phyloP scores from a whole-genome alignment of 148 eudicot species.

The Rhododendron henanense region DNA sequence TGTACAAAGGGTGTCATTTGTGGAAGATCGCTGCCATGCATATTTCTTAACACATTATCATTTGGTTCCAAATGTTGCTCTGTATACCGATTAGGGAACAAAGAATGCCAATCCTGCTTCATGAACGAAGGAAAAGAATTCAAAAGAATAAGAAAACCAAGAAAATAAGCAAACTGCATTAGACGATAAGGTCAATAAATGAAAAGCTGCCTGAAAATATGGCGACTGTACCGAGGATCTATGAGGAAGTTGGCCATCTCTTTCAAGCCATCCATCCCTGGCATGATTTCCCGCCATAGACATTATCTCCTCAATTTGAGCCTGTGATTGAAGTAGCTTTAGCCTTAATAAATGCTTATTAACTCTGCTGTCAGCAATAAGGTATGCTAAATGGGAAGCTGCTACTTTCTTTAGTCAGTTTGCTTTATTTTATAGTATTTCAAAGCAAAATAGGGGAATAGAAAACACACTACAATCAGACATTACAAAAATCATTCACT shows the following conservation, averaged over 20 bases:
- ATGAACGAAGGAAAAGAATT: neutral
- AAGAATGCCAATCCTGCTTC: constrained; percentile 47
- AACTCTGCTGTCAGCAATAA: neutral
- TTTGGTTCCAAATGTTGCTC: constrained; percentile 23
- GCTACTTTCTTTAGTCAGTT: neutral
- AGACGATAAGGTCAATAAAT: neutral
- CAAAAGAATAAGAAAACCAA: neutral
- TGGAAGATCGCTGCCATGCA: constrained; percentile 26
- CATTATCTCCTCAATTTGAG: constrained; percentile 42
- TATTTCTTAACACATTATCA: constrained; percentile 26
- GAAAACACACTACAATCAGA: neutral
- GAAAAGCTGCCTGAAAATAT: neutral
- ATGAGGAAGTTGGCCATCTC: constrained; percentile 33
- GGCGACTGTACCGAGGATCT: constrained; percentile 28
- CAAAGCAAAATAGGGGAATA: neutral
- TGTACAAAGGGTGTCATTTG: constrained; percentile 22
- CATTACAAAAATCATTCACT: neutral
- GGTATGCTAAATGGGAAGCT: neutral
- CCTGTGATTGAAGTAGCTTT: constrained; percentile 33
- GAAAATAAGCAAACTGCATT: neutral
- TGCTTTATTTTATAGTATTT: neutral
- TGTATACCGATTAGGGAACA: constrained; percentile 19
- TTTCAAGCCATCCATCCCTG: constrained; percentile 30
- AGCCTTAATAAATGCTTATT: neutral
- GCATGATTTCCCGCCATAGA: constrained; percentile 35